phyloP scores from a whole-genome alignment of 164 flowering plant species.

The Sedum album region DNA sequence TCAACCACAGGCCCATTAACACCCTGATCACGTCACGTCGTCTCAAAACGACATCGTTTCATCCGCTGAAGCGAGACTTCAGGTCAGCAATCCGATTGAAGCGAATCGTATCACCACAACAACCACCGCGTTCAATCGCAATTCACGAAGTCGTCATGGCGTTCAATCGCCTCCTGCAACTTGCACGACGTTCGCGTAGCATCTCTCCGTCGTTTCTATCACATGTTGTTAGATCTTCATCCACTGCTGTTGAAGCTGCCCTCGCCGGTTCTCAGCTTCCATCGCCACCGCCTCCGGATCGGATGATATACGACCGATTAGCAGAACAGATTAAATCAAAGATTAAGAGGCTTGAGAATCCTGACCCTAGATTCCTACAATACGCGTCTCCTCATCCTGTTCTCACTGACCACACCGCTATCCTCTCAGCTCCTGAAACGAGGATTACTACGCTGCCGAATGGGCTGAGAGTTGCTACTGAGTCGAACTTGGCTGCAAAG shows the following conservation, averaged over 20 bases:
- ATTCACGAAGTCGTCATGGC: conserved; percentile 34
- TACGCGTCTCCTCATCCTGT: conserved; percentile 51
- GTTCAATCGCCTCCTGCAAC: conserved; percentile 29
- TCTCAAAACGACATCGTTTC: background rate
- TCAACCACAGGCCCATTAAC: background rate
- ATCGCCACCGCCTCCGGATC: conserved; percentile 26
- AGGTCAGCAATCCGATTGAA: background rate
- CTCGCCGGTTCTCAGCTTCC: conserved; percentile 16
- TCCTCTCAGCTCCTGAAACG: conserved; percentile 47
- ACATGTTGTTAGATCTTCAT: conserved; percentile 17
- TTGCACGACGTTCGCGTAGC: conserved; percentile 28
- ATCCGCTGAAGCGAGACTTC: background rate
- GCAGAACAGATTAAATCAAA: conserved; percentile 39
- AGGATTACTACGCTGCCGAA: no score
- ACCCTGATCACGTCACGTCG: background rate
- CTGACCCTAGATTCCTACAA: conserved; percentile 37
- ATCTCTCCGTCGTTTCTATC: conserved; percentile 6
- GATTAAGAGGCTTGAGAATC: no score
- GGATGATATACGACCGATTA: conserved; percentile 51
- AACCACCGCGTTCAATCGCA: background rate
- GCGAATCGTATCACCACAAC: background rate
- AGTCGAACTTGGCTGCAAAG: conserved; percentile 41
- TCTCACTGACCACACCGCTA: conserved; percentile 28
- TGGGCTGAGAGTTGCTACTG: no score
- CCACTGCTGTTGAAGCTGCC: conserved; percentile 12